Evolutionary conservation across 1,284 basidiomycete species (phyloP).

Genomic region (Cutaneotrichosporon sp.): DNA sequence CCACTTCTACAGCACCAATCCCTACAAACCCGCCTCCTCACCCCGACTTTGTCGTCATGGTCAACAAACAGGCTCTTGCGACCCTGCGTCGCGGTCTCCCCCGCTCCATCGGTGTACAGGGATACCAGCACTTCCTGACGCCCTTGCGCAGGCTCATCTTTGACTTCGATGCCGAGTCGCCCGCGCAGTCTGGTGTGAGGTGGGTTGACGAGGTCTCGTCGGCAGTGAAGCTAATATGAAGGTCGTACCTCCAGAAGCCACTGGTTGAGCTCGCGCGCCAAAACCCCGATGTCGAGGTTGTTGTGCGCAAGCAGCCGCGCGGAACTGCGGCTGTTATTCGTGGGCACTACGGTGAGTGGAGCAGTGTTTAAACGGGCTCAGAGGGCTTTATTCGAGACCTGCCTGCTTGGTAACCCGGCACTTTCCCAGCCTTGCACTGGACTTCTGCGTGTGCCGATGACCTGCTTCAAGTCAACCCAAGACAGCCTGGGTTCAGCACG

Average conservation of each 20-base stretch:
- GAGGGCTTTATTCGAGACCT: too few relatives aligned
- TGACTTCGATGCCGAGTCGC: slow-evolving; percentile 42
- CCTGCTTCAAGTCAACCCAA: too few relatives aligned
- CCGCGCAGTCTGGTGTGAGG: slow-evolving; percentile 39
- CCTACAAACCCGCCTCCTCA: too few relatives aligned
- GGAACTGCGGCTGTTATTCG: slow-evolving; percentile 47
- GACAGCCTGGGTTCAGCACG: too few relatives aligned
- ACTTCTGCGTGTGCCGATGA: too few relatives aligned
- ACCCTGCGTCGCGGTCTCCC: not conserved
- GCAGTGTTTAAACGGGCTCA: too few relatives aligned
- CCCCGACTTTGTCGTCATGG: too few relatives aligned
- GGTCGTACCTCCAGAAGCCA: slow-evolving; percentile 17
- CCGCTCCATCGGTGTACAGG: slow-evolving; percentile 37
- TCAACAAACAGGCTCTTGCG: not conserved
- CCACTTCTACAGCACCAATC: too few relatives aligned
- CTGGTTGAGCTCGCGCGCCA: slow-evolving; percentile 31
- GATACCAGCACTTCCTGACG: slow-evolving; percentile 43
- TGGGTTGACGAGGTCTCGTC: slow-evolving; percentile 38
- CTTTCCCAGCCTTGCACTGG: too few relatives aligned
- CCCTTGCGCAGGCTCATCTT: slow-evolving; percentile 45
- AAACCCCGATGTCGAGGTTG: slow-evolving; percentile 50
- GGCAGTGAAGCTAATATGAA: slow-evolving; percentile 30
- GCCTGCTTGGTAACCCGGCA: too few relatives aligned
- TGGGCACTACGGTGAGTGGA: slow-evolving; percentile 48
- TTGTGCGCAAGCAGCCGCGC: slow-evolving; percentile 45